A percentile compares a stretch with the other conserved stretches of the same genome.
phyloP scores from a whole-genome alignment of 1,284 basidiomycete genomes.

The Trametes sp. region DNA sequence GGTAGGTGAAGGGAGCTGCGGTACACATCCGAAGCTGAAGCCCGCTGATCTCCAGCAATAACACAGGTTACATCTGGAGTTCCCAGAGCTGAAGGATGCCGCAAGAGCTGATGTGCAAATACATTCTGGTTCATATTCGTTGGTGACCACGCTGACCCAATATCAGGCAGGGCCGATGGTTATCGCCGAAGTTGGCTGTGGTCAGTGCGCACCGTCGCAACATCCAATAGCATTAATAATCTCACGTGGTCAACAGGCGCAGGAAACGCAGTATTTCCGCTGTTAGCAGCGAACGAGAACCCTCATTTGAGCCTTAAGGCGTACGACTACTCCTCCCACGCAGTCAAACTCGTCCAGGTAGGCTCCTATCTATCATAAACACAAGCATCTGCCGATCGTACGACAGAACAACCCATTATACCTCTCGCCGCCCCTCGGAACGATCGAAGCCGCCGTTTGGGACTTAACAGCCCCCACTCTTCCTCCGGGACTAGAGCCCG shows the following conservation, averaged over 20 bases:
- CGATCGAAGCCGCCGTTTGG: slow-evolving; percentile 88
- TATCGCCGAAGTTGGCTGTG: slow-evolving; percentile 89
- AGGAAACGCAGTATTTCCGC: slow-evolving; percentile 94
- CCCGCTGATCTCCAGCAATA: not conserved
- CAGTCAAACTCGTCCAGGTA: slow-evolving; percentile 91
- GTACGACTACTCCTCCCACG: slow-evolving; percentile 92
- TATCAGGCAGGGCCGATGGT: slow-evolving; percentile 76
- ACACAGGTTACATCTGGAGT: slow-evolving; percentile 87
- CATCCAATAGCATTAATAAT: too few relatives aligned
- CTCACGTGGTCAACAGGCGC: too few relatives aligned
- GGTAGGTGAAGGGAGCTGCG: slow-evolving; percentile 49
- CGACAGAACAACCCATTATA: slow-evolving; percentile 76
- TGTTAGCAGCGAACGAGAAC: slow-evolving; percentile 86
- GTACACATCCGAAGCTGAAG: not conserved
- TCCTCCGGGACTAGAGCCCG: slow-evolving; percentile 70
- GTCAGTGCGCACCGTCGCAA: slow-evolving; percentile 49
- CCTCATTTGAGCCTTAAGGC: slow-evolving; percentile 77
- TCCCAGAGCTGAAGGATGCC: slow-evolving; percentile 82
- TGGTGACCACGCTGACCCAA: slow-evolving; percentile 10
- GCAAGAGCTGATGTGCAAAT: slow-evolving; percentile 75
- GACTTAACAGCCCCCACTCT: slow-evolving; percentile 80
- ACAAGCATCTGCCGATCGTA: not conserved
- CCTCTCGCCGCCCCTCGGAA: slow-evolving; percentile 67
- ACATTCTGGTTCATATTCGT: too few relatives aligned
- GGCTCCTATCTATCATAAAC: not conserved